Evolutionary conservation across 805 yeast species (phyloP), one percentile per base, ranked within the genome.

Genomic region (Suhomyces sp.): DNA sequence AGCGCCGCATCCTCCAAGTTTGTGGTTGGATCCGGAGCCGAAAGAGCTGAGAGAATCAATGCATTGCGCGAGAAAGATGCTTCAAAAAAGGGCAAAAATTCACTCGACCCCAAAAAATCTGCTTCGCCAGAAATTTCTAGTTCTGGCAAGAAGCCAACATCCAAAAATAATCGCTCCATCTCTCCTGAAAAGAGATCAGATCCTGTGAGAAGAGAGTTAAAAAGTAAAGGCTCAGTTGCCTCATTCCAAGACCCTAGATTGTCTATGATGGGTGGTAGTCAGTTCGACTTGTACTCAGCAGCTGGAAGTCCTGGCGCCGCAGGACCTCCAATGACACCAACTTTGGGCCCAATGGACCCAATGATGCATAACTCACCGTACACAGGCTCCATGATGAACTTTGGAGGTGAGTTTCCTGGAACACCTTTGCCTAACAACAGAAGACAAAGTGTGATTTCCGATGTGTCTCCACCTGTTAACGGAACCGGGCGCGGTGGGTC

Each of bases 1-100:
- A 68, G 73, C 49, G 72, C 66, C n/a, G 60, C 60, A 5, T 63
- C 67, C 1, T 55, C 60, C 17, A 67, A 68, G 51, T 66, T 66
- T 55, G 54, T 55, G 31, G 65, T 65, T 6, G 55, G 60, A 13
- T 52, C 63, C 7, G 50, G 59, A 6, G 42, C 49, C 7, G 57
- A 55, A 47, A 50, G 61, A 27, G 31, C 48, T 5, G 57, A 54
- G 36, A 44, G 61, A 13, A 45, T 57, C 26, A 53, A 50, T n/a
- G 47, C 48, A 24, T 38, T 44, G 48, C 52, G 51, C 19, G 48
- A 49, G 17, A 48, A 54, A 23, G 57, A 44, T 22, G 17, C 36
- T 29, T 29, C 41, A 10, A 44, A 29, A 26, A 24, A 44, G 22
- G 17, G 26, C 19, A 7, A 44, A 46, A 12, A 47, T 15, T 17